Base-by-base conservation (phyloP, 2,329 filamentous ascomycete genomes). In the Nemania bipapillata region DNA sequence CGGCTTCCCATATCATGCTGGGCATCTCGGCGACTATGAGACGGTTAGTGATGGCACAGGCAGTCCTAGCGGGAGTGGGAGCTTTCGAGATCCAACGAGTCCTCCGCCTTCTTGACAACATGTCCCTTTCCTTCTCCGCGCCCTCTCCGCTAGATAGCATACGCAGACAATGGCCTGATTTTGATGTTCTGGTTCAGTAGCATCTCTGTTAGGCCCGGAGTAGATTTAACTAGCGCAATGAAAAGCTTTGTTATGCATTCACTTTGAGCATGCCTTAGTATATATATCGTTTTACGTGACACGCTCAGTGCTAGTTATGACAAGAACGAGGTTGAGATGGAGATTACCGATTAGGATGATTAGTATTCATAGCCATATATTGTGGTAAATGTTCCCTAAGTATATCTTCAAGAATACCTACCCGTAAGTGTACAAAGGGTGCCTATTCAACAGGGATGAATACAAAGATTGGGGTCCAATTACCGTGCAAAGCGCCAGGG, bases 1-100 rank as follows among this genome's bases (percentile, higher is more conserved):
- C 65, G 64, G 77, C 62, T 68, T 78, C 70, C 60, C 77, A 60
- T 47, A 76, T 67, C 57, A 76, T 70, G 59, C 76, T 69, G 58
- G 74, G 56, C 61, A 73, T 17, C 73, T 73, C 11, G 77, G 76
- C 28, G 71, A 74, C n/a, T 63, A 70, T 9, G 77, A 77, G 52
- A 73, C 74, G 22, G 65, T 74, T 53, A 79, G 81, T 62, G 82
- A 83, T 73, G 79, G 79, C 45, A 83, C 81, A 54, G 81, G 59
- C 49, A 79, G 75, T 57, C 72, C 66, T n/a, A 73, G 81, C 66
- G 81, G 80, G 42, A 86, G 83, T 70, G 83, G 84, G 45, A 84
- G 83, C 72, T 75, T 76, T 56, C 82, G 81, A 58, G 86, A 87
- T 73, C 84, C 86, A 26, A 82, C 81, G 68, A 89, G 87, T 75